Percentiles rank a stretch among this genome's conserved stretches.
These are phyloP conservation scores for Balakata baccata DNA, from an alignment of 345 rosid species.

Conservation along the genomic window DNA sequence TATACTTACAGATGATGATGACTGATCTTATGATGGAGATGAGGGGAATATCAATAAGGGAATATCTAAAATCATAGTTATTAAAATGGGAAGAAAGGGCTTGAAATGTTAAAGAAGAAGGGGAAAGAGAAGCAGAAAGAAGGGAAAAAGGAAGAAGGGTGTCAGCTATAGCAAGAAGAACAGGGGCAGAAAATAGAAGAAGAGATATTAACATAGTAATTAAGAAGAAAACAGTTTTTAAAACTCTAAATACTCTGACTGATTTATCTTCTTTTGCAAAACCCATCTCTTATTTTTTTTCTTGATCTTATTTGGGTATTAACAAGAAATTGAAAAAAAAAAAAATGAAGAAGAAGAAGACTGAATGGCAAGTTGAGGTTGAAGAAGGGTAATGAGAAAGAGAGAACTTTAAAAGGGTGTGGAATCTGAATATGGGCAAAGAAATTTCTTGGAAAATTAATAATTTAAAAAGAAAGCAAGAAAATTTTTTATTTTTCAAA, in stretches of 20 bases:
- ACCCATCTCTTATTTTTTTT: constrained; percentile 44
- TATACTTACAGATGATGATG: constrained; percentile 76
- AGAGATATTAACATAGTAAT: constrained; percentile 69
- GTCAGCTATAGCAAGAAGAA: constrained; percentile 71
- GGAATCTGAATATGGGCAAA: neutral
- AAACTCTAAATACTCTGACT: constrained; percentile 44
- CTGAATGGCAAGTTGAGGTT: neutral
- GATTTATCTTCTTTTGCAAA: constrained; percentile 60
- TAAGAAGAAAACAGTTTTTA: constrained; percentile 73
- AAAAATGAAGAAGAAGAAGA: neutral
- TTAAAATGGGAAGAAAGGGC: constrained; percentile 37
- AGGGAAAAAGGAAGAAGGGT: constrained; percentile 78
- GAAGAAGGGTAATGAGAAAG: neutral
- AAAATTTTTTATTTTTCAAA: too few species aligned
- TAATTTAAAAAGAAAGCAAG: neutral
- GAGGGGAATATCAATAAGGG: constrained; percentile 81
- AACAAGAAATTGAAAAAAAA: constrained; percentile 1
- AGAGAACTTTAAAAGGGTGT: neutral
- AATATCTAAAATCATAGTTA: constrained; percentile 67
- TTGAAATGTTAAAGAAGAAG: constrained; percentile 30
- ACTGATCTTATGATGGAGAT: constrained; percentile 75
- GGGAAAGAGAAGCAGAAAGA: constrained; percentile 53
- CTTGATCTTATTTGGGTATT: neutral
- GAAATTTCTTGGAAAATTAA: neutral
- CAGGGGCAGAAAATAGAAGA: constrained; percentile 76